Conservation (phyloP, 768 basidiomycete genomes). For the Podaxis sp. region DNA sequence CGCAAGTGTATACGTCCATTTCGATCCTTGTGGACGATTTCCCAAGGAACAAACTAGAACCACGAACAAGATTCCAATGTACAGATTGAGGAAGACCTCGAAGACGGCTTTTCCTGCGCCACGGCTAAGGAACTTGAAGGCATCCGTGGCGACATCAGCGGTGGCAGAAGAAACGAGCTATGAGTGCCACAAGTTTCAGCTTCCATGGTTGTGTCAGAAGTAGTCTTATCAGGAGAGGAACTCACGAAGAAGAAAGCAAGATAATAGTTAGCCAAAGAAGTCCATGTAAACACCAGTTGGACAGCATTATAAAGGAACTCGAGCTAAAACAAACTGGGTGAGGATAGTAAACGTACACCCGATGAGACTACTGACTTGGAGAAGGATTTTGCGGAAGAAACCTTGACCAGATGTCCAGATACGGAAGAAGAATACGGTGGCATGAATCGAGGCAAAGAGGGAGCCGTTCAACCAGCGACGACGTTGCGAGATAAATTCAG, state of each 20-base stretch:
- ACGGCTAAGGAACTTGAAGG: slow-evolving; percentile 77
- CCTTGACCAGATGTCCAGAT: slow-evolving; percentile 93
- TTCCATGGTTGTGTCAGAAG: background rate
- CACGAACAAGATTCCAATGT: slow-evolving; percentile 82
- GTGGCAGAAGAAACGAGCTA: slow-evolving; percentile 85
- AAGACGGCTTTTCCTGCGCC: slow-evolving; percentile 74
- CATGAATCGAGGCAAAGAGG: slow-evolving; percentile 90
- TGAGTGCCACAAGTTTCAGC: slow-evolving; percentile 14
- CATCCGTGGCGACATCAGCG: slow-evolving; percentile 47
- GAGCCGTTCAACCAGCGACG: slow-evolving; percentile 89
- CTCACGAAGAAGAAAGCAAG: slow-evolving; percentile 91
- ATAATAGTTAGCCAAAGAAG: slow-evolving; percentile 90
- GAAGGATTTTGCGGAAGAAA: slow-evolving; percentile 75
- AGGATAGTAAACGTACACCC: background rate
- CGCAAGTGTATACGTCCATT: slow-evolving; percentile 77
- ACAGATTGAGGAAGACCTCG: slow-evolving; percentile 77
- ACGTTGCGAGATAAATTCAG: slow-evolving; percentile 94
- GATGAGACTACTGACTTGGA: slow-evolving; percentile 46
- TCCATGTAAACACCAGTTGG: slow-evolving; percentile 93
- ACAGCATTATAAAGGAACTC: slow-evolving; percentile 92
- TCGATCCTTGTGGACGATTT: slow-evolving; percentile 88
- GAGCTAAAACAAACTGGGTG: slow-evolving; percentile 39
- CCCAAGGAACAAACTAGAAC: slow-evolving; percentile 86
- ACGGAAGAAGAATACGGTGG: slow-evolving; percentile 83
- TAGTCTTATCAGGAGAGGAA: slow-evolving; percentile 13